Evolutionary conservation across 768 basidiomycete species (phyloP).

Genomic region (Leccinum fibrillosum): DNA sequence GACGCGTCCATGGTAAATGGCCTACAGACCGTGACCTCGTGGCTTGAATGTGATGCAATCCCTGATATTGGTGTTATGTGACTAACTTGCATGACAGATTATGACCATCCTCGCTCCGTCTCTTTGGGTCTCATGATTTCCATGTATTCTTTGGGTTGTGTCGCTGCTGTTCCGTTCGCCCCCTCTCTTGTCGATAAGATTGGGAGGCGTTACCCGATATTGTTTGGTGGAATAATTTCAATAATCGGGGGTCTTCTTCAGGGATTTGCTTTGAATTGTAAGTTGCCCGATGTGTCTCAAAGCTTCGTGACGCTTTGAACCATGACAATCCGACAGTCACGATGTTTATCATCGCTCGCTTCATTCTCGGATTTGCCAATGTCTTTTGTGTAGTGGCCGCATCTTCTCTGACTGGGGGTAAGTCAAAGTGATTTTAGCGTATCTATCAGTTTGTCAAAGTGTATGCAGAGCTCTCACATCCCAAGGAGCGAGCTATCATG

Average conservation of each 20-base stretch:
- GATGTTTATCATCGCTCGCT: slow-evolving; percentile 13
- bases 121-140: not conserved
- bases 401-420: not conserved
- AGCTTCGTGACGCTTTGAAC: not conserved
- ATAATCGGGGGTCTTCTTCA: slow-evolving; percentile 1
- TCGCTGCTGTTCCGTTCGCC: not conserved
- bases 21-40: slow-evolving; percentile 55
- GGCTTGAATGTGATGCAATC: slow-evolving; percentile 47
- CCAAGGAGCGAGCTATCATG: slow-evolving; percentile 11
- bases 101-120: slow-evolving; percentile 47
- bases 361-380: not conserved
- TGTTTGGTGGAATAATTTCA: slow-evolving; percentile 16
- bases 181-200: not conserved
- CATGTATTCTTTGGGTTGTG: not conserved
- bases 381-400: not conserved
- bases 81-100: slow-evolving; percentile 37
- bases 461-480: slow-evolving; percentile 13
- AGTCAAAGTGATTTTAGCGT: not conserved
- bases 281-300: not conserved
- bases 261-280: slow-evolving; percentile 4
- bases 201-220: slow-evolving; percentile 12
- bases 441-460: not conserved
- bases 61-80: not conserved
- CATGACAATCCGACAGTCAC: not conserved
- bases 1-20: slow-evolving; percentile 61